Evolutionary conservation across 2,329 filamentous ascomycete genomes (phyloP), one percentile per base, ranked within the genome.

Genomic region (Calonectria ilicicola): DNA sequence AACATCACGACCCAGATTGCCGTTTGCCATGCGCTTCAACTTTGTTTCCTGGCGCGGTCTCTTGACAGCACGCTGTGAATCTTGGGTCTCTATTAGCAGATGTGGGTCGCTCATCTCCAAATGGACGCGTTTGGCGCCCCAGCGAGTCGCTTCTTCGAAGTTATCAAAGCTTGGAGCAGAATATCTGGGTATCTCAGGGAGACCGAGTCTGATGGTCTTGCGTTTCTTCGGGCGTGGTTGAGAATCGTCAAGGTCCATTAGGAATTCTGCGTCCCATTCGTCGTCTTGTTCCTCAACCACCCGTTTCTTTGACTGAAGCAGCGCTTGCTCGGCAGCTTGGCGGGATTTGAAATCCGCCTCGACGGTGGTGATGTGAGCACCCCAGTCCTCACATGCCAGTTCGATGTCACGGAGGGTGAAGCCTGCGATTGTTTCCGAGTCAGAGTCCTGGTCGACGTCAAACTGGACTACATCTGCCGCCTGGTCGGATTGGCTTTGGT

Each of bases 81-180:
- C 92, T 58, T 92, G 89, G 51, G 95, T 91, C 79, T 98, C 95
- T 23, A 98, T 87, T 2, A 99, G 89, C 5, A 99, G 90, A 78
- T 95, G 90, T 1, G 96, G 94, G 80, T 99, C 97, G 78, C 95
- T 96, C 83, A 97, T 89, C 79, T 98, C 96, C 65, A 99, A 88
- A 1, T 93, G 91, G 27, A 98, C 93, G 53, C 92, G 92, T 83
- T 95, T 96, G 3, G 94, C 92, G 51, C 95, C 89, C 76, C 91
- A 91, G 17, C 92, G 88, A 1, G 94, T 95, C 6, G 91, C 90
- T 69, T 90, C 88, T 79, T 96, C 92, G 19, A 96, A 97, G 74
- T 98, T 91, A 80, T 97, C 94, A 77, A 98, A 93, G 4, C 92
- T 92, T 1, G 94, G 93, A 2, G 94, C 88, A 2, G 89, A 87